These are phyloP conservation scores for Pichia cactophila DNA, from an alignment of 1,139 yeast species.

Conservation along the genomic window DNA sequence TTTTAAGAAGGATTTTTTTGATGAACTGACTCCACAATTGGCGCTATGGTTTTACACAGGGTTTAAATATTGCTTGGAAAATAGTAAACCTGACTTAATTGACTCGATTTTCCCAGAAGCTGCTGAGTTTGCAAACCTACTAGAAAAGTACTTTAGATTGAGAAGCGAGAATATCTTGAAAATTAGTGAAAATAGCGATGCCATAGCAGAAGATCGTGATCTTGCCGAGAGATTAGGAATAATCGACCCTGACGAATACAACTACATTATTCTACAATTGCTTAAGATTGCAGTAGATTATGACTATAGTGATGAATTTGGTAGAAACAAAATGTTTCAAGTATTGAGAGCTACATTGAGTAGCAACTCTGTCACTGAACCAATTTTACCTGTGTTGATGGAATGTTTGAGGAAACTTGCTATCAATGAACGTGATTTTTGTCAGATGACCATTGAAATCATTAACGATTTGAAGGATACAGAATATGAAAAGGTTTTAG, in stretches of 20 bases:
- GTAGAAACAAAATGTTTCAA: constrained; percentile 74
- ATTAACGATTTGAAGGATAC: constrained; percentile 79
- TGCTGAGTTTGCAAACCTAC: constrained; percentile 55
- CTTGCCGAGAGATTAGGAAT: constrained; percentile 20
- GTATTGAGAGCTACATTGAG: constrained; percentile 58
- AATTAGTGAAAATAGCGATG: constrained; percentile 25
- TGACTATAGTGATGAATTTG: constrained; percentile 88
- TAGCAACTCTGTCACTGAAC: constrained; percentile 25
- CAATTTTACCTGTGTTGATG: constrained; percentile 48
- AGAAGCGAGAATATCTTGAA: constrained; percentile 34
- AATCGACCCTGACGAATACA: constrained; percentile 47
- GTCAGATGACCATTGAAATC: constrained; percentile 77
- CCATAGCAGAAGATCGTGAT: constrained; percentile 13
- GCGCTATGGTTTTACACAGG: constrained; percentile 66
- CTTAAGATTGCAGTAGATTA: constrained; percentile 59
- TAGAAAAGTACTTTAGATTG: constrained; percentile 44
- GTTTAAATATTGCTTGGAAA: constrained; percentile 54
- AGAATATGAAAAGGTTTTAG: constrained; percentile 32
- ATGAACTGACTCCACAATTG: constrained; percentile 62
- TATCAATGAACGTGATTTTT: constrained; percentile 75
- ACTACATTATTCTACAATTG: constrained; percentile 71
- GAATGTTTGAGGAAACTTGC: constrained; percentile 65
- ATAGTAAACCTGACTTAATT: constrained; percentile 46
- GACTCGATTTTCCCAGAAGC: constrained; percentile 80
- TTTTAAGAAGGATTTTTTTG: constrained; percentile 60